Percentiles rank a stretch among this genome's conserved stretches.
Evolutionary conservation across 106 monocot genomes (phyloP).

Genomic region (Dendrobium nobile): DNA sequence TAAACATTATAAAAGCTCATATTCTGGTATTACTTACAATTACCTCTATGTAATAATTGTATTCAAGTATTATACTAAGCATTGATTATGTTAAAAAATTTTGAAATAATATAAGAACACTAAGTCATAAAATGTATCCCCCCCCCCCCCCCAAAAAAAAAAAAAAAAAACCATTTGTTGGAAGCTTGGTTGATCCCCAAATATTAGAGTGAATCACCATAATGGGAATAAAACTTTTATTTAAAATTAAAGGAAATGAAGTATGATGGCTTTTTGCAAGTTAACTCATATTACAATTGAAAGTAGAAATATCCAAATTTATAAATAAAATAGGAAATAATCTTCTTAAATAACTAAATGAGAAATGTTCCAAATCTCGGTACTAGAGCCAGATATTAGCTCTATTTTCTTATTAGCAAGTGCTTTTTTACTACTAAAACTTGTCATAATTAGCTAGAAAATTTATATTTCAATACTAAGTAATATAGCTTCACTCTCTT

Average conservation of each 20-base stretch:
- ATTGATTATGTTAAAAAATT: neutral
- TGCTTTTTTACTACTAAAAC: neutral
- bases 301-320: slow-evolving; percentile 3
- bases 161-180: neutral
- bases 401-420: neutral
- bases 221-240: neutral
- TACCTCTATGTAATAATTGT: neutral
- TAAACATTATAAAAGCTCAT: neutral
- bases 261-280: slow-evolving; percentile 11
- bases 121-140: neutral
- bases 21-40: neutral
- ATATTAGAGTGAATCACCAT: neutral
- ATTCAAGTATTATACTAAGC: neutral
- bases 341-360: slow-evolving; percentile 11
- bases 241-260: slow-evolving; percentile 11
- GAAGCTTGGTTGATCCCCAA: neutral
- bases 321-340: slow-evolving; percentile 17
- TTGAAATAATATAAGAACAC: neutral
- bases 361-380: neutral
- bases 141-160: neutral
- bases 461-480: slow-evolving; percentile 1
- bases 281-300: slow-evolving; percentile 12
- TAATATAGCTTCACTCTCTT: slow-evolving; percentile 5
- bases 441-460: neutral
- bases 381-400: neutral